These are phyloP conservation scores for Closterium sp. DNA, from an alignment of 139 green algal genomes.

Conservation along the genomic window DNA sequence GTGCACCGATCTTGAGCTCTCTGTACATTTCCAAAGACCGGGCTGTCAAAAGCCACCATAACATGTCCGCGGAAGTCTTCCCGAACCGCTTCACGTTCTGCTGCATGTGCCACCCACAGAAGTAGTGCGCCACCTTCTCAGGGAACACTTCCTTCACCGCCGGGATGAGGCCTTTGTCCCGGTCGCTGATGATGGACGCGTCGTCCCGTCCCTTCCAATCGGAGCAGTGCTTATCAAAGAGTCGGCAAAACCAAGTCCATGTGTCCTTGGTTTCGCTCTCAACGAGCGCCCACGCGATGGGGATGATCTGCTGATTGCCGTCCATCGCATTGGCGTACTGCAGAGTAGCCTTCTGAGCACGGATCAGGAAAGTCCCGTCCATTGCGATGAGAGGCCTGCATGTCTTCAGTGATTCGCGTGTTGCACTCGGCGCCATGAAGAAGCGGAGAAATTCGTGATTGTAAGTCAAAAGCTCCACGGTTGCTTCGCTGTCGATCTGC, in stretches of 20 bases:
- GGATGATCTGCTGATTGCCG: not conserved
- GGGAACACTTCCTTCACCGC: too few relatives aligned
- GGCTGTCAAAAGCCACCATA: too few relatives aligned
- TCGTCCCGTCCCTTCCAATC: too few relatives aligned
- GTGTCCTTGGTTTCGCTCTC: not conserved
- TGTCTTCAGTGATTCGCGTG: not conserved
- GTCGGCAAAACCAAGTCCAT: not conserved
- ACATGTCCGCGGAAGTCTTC: too few relatives aligned
- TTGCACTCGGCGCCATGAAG: not conserved
- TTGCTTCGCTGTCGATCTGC: not conserved
- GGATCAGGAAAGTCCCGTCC: not conserved
- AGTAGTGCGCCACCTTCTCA: too few relatives aligned
- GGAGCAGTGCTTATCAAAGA: not conserved
- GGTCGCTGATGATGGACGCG: too few relatives aligned
- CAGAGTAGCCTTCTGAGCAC: not conserved
- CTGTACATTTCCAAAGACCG: too few relatives aligned
- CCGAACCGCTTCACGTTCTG: too few relatives aligned
- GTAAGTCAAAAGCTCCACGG: not conserved
- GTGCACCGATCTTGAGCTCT: too few relatives aligned
- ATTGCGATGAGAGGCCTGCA: not conserved
- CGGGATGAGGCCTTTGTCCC: too few relatives aligned
- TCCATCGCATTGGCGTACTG: not conserved
- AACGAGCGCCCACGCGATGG: not conserved
- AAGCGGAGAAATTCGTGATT: not conserved
- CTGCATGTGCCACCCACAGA: too few relatives aligned